Base-by-base conservation (phyloP, 176 grass and related monocot species). In the Eleusine indica region DNA sequence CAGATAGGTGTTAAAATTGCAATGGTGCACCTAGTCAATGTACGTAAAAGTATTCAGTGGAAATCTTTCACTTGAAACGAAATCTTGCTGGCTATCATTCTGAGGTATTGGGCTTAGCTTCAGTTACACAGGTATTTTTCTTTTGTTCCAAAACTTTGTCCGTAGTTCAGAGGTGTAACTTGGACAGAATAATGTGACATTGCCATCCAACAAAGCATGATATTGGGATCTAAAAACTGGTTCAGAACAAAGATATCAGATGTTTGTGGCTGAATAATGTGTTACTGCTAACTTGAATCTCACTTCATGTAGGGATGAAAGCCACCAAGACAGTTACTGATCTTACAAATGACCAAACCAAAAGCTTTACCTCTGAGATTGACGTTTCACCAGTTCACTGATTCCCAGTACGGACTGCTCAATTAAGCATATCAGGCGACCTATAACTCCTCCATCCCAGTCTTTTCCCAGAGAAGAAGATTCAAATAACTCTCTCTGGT, bases 301-400 rank as follows among this genome's bases (percentile, higher is more conserved):
- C 88, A 92, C 88, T 95, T 87, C 75, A 92, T 83, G 85, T 88
- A 87, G 81, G 73, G 83, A 57, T 75, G 71, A 84, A 88, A 73
- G 78, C 74, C 84, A 78, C 66, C 78, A 37, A 4, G 65, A 73
- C 69, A 92, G 76, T 73, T 77, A 77, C 64, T 78, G 42, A 75
- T 88, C 78, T 92, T 87, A 75, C 83, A 88, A 88, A 86, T 92
- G 64, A 84, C 87, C 85, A 84, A 84, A 83, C 84, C 58, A 64
- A 66, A 64, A 66, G 63, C 74, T 73, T 86, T 46, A 84, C 83
- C 86, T 75, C 82, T 84, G 84, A 88, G 86, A 69, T 57, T 30
- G 93, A 95, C 90, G 51, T 62, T 78, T 69, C 75, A 88, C 90
- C 88, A 86, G 53, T 84, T 82, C 71, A 90, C 82, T 88, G 80